A percentile compares a stretch with the other conserved stretches of the same genome.
phyloP scores from a whole-genome alignment of 768 basidiomycete genomes.

The Boletus subparvulus region DNA sequence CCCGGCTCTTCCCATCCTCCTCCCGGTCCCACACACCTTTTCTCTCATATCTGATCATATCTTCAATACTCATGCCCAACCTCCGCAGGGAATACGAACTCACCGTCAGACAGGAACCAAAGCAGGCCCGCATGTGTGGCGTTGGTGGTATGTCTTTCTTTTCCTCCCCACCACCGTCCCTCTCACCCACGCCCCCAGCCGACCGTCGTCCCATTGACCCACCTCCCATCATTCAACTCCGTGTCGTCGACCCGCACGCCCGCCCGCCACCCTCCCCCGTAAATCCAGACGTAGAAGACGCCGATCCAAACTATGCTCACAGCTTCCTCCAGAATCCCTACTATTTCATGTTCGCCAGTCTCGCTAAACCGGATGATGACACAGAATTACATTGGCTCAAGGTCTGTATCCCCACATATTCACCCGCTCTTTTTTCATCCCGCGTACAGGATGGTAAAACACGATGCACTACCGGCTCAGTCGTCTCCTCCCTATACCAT shows the following conservation, averaged over 20 bases:
- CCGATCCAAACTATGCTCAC: conserved; percentile 46
- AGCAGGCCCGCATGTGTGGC: conserved; percentile 89
- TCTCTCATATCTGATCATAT: conserved; percentile 15
- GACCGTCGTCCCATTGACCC: conserved; percentile 97
- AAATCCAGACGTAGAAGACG: conserved; percentile 33
- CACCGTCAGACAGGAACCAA: conserved; percentile 85
- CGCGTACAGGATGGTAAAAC: conserved; percentile 80
- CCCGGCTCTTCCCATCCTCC: conserved; percentile 6
- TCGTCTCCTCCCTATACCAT: conserved; percentile 89
- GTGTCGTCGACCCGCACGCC: conserved; percentile 68
- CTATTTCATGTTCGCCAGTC: conserved; percentile 92
- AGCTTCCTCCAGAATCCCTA: conserved; percentile 87
- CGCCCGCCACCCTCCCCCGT: conserved; percentile 31
- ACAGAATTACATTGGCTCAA: conserved; percentile 86
- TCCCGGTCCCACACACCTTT: not conserved
- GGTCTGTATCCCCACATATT: conserved; percentile 34
- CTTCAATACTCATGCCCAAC: conserved; percentile 1
- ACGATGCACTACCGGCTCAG: conserved; percentile 86
- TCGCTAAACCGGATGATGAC: conserved; percentile 87
- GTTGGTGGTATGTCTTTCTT: conserved; percentile 72
- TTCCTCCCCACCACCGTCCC: not conserved
- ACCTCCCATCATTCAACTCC: conserved; percentile 93
- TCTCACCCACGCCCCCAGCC: conserved; percentile 44
- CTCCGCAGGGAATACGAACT: conserved; percentile 78
- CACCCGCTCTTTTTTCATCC: not conserved